Percentiles rank a stretch among this genome's conserved stretches.
These are phyloP conservation scores for Arachis hypogaea DNA, from an alignment of 306 rosid genomes.

Conservation along the genomic window DNA sequence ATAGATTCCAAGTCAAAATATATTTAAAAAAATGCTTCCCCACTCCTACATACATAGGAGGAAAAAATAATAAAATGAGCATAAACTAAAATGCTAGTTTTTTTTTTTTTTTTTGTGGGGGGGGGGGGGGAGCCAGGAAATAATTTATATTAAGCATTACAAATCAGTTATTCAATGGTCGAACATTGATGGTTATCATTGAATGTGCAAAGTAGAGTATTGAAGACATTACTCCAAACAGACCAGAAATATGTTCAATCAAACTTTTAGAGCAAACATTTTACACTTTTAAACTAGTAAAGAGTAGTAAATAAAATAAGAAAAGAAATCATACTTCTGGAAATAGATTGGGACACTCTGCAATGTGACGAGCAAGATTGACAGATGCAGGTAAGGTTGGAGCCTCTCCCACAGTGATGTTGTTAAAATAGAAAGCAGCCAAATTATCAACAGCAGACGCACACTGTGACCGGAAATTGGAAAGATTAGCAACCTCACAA, in stretches of 20 bases:
- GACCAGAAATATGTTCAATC: constrained; percentile 2
- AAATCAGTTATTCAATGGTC: constrained; percentile 20
- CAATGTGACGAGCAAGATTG: constrained; percentile 83
- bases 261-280: background rate
- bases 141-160: background rate
- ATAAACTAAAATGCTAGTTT: constrained; percentile 23
- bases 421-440: constrained; percentile 96
- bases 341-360: constrained; percentile 90
- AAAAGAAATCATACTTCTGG: constrained; percentile 72
- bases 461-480: constrained; percentile 66
- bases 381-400: constrained; percentile 78
- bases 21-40: background rate
- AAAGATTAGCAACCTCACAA: constrained; percentile 29
- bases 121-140: background rate
- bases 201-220: constrained; percentile 10
- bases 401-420: constrained; percentile 92
- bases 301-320: constrained; percentile 19
- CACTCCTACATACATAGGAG: background rate
- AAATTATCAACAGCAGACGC: constrained; percentile 96
- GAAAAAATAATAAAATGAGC: constrained; percentile 21
- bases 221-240: constrained; percentile 23
- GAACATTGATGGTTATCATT: constrained; percentile 12
- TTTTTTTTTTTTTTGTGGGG: background rate
- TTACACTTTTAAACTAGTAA: constrained; percentile 16
- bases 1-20: constrained; percentile 39